Evolutionary conservation across 129 eudicot genomes (phyloP), one percentile per base, ranked within the genome.

Genomic region (Centella asiatica): DNA sequence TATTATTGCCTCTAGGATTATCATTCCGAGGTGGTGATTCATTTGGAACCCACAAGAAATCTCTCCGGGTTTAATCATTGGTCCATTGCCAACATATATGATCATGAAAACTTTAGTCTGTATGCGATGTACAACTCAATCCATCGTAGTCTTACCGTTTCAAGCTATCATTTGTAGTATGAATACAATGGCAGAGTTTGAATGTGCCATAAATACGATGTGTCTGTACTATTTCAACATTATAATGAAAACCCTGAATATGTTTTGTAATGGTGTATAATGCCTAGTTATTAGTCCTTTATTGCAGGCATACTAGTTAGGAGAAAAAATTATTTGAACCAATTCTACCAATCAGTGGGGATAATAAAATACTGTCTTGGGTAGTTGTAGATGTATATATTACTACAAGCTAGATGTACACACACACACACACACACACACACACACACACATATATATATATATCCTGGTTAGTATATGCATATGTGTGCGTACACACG

Each of bases 41-140:
- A 31, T 49, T 65, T 55, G 55, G 42, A 72, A 40, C 61, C 57
- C 53, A 48, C 56, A 69, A 75, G 65, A 72, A 74, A 80, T 76
- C 82, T 65, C 31, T 76, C 60, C 34, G 39, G 18, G 71, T 69
- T 66, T 25, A 68, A 60, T 65, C 32, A 47, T 59, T 76, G 69
- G 65, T 72, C 76, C 76, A 64, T 27, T 52, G 29, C 17, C 5
- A 0, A n/a, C 13, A 29, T 23, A 20, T 20, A 2, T 40, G 39
- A 14, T 37, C 14, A 9, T 37, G 42, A 37, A 37, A 6, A 32
- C 6, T 32, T 32, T 32, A 32, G 1, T 4, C 6, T 28, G 22
- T 56, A n/a, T 48, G 73, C 73, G 79, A 75, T 39, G 19, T 10
- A 56, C 6, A 28, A 56, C 31, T 28, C 15, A 15, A 39, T 39